phyloP scores from a whole-genome alignment of 345 rosid species.

The Brassica carinata region DNA sequence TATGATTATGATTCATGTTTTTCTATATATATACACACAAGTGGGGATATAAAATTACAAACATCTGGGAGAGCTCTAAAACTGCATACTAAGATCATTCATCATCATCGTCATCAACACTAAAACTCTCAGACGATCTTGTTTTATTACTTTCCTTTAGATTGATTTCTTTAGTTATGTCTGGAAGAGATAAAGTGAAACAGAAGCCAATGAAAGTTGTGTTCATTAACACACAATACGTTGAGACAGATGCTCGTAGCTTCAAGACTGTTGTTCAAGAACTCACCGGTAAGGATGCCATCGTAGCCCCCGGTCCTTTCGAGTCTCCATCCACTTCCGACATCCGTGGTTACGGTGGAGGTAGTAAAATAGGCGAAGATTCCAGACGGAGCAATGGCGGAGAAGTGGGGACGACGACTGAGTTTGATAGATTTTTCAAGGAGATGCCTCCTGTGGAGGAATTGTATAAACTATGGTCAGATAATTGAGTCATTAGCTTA shows the following conservation, averaged over 20 bases:
- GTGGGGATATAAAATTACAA: constrained; percentile 7
- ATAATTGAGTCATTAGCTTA: neutral
- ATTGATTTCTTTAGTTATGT: constrained; percentile 11
- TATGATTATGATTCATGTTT: neutral
- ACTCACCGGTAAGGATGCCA: constrained; percentile 57
- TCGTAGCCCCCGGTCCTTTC: constrained; percentile 32
- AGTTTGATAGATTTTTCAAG: constrained; percentile 46
- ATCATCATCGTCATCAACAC: neutral
- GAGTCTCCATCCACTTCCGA: constrained; percentile 26
- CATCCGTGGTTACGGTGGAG: constrained; percentile 8
- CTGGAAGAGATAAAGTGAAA: constrained; percentile 30
- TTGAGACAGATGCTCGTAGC: constrained; percentile 51
- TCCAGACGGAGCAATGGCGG: constrained; percentile 15
- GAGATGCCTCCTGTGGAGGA: constrained; percentile 52
- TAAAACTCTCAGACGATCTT: neutral
- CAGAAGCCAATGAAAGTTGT: constrained; percentile 50
- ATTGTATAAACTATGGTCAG: constrained; percentile 34
- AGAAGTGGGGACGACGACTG: constrained; percentile 42
- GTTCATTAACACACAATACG: constrained; percentile 49
- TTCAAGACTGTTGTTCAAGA: constrained; percentile 62
- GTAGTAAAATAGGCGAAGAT: constrained; percentile 2
- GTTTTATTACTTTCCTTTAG: neutral
- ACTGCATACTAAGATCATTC: constrained; percentile 10
- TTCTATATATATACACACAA: constrained; percentile 14
- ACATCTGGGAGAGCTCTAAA: constrained; percentile 11